phyloP scores from a whole-genome alignment of 2,329 filamentous ascomycete species.

The Aspergillus viridinutans region DNA sequence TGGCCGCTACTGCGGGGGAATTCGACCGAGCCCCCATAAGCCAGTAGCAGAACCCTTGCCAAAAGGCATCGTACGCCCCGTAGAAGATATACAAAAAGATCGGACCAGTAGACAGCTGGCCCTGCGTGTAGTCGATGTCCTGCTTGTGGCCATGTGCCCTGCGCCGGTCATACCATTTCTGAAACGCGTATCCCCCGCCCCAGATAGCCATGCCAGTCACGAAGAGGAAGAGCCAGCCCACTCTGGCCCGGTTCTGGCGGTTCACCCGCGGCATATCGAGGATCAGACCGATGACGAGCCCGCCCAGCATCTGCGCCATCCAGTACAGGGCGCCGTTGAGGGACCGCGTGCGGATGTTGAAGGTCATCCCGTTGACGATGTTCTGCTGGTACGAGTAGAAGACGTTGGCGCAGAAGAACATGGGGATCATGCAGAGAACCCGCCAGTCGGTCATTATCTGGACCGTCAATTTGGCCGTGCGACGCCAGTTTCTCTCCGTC shows the following conservation, averaged over 20 bases:
- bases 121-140: conserved; percentile 47
- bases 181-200: conserved; percentile 63
- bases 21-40: conserved; percentile 47
- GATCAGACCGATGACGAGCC: conserved; percentile 38
- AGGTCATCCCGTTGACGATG: conserved; percentile 52
- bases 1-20: conserved; percentile 38
- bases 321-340: conserved; percentile 55
- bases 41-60: conserved; percentile 65
- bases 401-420: conserved; percentile 54
- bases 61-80: conserved; percentile 63
- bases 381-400: conserved; percentile 58
- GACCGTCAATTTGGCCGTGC: conserved; percentile 28
- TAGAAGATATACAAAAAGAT: conserved; percentile 70
- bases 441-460: conserved; percentile 41
- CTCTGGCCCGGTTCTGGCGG: conserved; percentile 44
- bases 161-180: conserved; percentile 51
- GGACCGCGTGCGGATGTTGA: conserved; percentile 54
- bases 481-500: conserved; percentile 38
- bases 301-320: conserved; percentile 55
- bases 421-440: conserved; percentile 47
- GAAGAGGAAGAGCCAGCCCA: conserved; percentile 47
- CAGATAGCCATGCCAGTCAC: conserved; percentile 51
- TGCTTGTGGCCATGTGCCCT: conserved; percentile 40
- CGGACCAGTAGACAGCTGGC: conserved; percentile 53
- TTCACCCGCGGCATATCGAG: conserved; percentile 42